Percentiles rank a stretch among this genome's conserved stretches.
Conservation (phyloP, 805 yeast genomes). For the Ogataea angusta region DNA sequence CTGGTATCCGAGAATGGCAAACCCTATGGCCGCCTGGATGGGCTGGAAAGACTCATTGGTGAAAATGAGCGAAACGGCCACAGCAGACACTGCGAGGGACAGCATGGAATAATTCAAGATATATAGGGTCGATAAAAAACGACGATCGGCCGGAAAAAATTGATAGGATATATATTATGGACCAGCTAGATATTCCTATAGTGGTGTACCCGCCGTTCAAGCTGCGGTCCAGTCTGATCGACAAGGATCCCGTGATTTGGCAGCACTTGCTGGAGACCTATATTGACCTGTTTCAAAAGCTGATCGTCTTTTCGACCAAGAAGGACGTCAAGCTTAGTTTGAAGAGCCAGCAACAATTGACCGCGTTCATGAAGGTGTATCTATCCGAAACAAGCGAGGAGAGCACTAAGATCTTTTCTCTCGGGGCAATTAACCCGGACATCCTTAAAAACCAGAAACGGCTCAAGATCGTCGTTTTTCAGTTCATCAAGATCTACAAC, state of each 20-base stretch:
- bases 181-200: constrained; percentile 46
- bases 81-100: constrained; percentile 3
- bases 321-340: constrained; percentile 40
- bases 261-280: constrained; percentile 66
- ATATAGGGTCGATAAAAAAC: background rate
- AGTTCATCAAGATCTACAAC: constrained; percentile 49
- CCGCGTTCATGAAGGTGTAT: constrained; percentile 53
- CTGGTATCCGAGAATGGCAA: constrained; percentile 63
- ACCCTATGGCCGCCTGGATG: constrained; percentile 59
- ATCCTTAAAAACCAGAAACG: constrained; percentile 50
- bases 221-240: constrained; percentile 71
- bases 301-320: constrained; percentile 33
- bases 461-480: constrained; percentile 49
- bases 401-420: constrained; percentile 54
- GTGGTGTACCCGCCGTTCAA: constrained; percentile 74
- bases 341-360: constrained; percentile 56
- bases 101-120: constrained; percentile 1
- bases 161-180: background rate
- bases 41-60: constrained; percentile 37
- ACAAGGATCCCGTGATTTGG: constrained; percentile 84
- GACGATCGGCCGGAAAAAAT: constrained; percentile 4
- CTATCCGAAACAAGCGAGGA: constrained; percentile 62
- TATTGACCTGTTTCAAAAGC: constrained; percentile 47
- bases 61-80: constrained; percentile 16
- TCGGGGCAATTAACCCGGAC: constrained; percentile 72